These are phyloP conservation scores for Conticribra weissflogii DNA, from an alignment of 108 stramenopile genomes.

Conservation along the genomic window DNA sequence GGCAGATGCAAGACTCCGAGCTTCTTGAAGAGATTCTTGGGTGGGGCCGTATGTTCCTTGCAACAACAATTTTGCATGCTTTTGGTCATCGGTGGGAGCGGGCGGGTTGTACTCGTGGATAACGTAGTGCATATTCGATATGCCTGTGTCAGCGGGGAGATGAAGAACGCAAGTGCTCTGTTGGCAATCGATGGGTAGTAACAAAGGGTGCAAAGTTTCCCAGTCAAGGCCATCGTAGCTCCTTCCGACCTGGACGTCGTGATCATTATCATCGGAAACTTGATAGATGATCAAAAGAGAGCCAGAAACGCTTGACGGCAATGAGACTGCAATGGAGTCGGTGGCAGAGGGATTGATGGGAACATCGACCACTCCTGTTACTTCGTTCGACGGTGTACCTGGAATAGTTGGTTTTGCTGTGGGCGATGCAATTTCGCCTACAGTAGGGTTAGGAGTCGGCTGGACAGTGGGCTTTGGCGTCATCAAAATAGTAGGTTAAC, in stretches of 20 bases:
- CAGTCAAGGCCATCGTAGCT: conserved; percentile 29
- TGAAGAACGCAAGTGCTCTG: neutral
- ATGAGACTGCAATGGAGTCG: neutral
- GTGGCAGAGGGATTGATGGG: conserved; percentile 7
- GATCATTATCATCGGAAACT: conserved; percentile 10
- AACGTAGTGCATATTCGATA: conserved; percentile 15
- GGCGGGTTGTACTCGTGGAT: conserved; percentile 16
- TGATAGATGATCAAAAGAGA: conserved; percentile 14
- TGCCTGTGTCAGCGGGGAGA: neutral
- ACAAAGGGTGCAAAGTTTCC: conserved; percentile 25
- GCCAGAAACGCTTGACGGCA: conserved; percentile 8
- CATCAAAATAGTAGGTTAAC: too few species aligned
- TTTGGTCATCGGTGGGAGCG: conserved; percentile 1
- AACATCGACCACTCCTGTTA: conserved; percentile 10
- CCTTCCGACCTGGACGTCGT: conserved; percentile 20
- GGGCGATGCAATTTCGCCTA: neutral
- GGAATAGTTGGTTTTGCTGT: neutral
- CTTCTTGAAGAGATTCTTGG: conserved; percentile 14
- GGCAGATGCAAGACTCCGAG: conserved; percentile 7
- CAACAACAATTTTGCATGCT: conserved; percentile 11
- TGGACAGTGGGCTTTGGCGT: too few species aligned
- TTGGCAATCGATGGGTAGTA: conserved; percentile 12
- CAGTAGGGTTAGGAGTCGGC: too few species aligned
- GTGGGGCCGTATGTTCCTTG: conserved; percentile 36
- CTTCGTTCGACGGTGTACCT: neutral